phyloP scores from a whole-genome alignment of 2,329 filamentous ascomycete genomes.

The Fusarium acutatum region DNA sequence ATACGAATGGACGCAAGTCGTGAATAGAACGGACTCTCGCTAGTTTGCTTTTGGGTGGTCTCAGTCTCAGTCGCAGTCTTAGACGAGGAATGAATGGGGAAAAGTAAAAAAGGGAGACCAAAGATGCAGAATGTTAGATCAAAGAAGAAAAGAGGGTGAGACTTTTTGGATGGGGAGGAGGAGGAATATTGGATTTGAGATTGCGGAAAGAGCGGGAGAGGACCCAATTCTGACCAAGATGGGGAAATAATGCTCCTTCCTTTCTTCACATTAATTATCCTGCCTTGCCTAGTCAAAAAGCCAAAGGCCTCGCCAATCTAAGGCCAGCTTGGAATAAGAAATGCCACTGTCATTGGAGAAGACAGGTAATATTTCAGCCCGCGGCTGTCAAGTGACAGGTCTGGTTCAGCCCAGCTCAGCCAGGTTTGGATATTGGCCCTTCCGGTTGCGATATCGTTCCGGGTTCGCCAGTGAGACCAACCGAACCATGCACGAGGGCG shows the following conservation, averaged over 20 bases:
- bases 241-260: conserved; percentile 21
- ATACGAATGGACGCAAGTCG: neutral
- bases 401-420: conserved; percentile 9
- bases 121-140: conserved; percentile 9
- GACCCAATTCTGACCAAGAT: conserved; percentile 23
- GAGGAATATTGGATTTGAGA: conserved; percentile 17
- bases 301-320: conserved; percentile 27
- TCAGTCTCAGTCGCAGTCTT: conserved; percentile 20
- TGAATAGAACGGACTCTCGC: conserved; percentile 1
- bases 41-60: conserved; percentile 18
- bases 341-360: conserved; percentile 13
- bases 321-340: conserved; percentile 1
- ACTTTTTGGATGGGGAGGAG: neutral
- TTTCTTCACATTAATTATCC: conserved; percentile 18
- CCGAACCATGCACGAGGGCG: conserved; percentile 22
- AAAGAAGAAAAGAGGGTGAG: conserved; percentile 7
- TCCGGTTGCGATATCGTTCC: conserved; percentile 14
- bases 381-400: neutral
- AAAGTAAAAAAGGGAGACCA: neutral
- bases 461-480: conserved; percentile 24
- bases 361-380: conserved; percentile 1
- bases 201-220: conserved; percentile 27
- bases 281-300: neutral
- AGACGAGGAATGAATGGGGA: conserved; percentile 21
- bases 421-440: conserved; percentile 1